Base-by-base conservation (phyloP, 768 basidiomycete genomes). In the Mycena belliarum region DNA sequence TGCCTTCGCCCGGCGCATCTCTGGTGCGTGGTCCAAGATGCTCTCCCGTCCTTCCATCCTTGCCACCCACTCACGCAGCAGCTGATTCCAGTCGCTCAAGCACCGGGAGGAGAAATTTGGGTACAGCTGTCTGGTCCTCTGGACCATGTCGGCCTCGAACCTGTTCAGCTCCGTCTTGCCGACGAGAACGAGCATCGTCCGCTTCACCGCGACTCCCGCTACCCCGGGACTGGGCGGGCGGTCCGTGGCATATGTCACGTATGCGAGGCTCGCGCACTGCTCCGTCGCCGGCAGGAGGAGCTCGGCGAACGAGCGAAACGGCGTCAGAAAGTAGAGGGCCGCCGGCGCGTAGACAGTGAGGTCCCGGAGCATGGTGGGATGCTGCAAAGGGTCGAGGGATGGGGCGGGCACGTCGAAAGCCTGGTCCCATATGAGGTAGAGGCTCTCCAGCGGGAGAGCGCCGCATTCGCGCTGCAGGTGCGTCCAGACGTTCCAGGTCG, bases 241-340 rank as follows among this genome's bases (percentile, higher is more conserved):
- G 46, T 52, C 50, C 9, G 50, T 44, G 1, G 50, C 57, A 28
- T 59, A 53, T 2, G 50, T 32, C 12, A 59, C 50, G 29, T 47
- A 59, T 7, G 26, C 44, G 44, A 59, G 57, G n/a, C 47, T 59
- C 5, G 21, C 43, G 10, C 51, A n/a, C 15, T 10, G 37, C 25
- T 29, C 26, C n/a, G 40, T 44, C 49, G 40, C 40, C 12, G 55
- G 55, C 21, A 57, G 47, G 43, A 50, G 50, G 23, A 32, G 23
- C 14, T 26, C 18, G 20, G 26, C 55, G 5, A 16, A 28, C 5
- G 40, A 25, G 14, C 42, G 48, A 20, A 43, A 49, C 5, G 40
- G 23, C 15, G 20, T 43, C 11, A n/a, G 23, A 24, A 50, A 20
- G 14, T n/a, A 7, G 5, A 57, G 20, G 28, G 49, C 18, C 3